Percentiles rank a stretch among this genome's conserved stretches.
phyloP scores from a whole-genome alignment of 2,329 filamentous ascomycete genomes.

The Trichoderma polysporum region DNA sequence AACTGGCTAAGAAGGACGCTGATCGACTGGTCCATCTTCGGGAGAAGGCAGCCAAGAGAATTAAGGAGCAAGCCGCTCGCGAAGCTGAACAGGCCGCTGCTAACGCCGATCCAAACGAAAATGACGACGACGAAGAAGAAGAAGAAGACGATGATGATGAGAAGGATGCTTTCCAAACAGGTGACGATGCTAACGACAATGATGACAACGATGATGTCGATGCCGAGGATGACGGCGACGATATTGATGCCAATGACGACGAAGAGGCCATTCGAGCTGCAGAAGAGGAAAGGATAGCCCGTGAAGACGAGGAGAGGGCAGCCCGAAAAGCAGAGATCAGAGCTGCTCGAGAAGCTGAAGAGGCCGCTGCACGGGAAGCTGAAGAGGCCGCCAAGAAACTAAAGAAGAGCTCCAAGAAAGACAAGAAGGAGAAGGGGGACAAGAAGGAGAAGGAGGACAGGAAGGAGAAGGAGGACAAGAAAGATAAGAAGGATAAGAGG shows the following conservation, averaged over 20 bases:
- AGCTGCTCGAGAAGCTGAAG: conserved; percentile 30
- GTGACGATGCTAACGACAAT: conserved; percentile 34
- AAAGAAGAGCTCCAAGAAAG: conserved; percentile 43
- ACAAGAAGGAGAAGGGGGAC: conserved; percentile 27
- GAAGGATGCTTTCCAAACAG: conserved; percentile 23
- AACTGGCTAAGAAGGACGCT: conserved; percentile 5
- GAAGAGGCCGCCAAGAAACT: conserved; percentile 38
- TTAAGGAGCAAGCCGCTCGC: conserved; percentile 21
- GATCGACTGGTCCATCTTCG: conserved; percentile 8
- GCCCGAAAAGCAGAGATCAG: conserved; percentile 27
- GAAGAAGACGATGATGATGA: background rate
- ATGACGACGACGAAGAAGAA: conserved; percentile 6
- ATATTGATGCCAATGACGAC: conserved; percentile 26
- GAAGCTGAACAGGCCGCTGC: conserved; percentile 18
- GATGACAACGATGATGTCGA: conserved; percentile 20
- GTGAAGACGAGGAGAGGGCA: conserved; percentile 24
- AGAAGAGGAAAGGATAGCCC: conserved; percentile 22
- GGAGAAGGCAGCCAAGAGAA: background rate
- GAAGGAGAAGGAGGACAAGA: conserved; percentile 28
- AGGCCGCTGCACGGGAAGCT: conserved; percentile 22
- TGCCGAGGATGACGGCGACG: conserved; percentile 28
- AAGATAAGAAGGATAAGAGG: conserved; percentile 44
- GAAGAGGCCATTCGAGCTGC: conserved; percentile 25
- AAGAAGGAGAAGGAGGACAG: conserved; percentile 27
- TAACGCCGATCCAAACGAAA: conserved; percentile 1